phyloP scores from a whole-genome alignment of 2,329 filamentous ascomycete genomes.

The Fusarium begoniae region DNA sequence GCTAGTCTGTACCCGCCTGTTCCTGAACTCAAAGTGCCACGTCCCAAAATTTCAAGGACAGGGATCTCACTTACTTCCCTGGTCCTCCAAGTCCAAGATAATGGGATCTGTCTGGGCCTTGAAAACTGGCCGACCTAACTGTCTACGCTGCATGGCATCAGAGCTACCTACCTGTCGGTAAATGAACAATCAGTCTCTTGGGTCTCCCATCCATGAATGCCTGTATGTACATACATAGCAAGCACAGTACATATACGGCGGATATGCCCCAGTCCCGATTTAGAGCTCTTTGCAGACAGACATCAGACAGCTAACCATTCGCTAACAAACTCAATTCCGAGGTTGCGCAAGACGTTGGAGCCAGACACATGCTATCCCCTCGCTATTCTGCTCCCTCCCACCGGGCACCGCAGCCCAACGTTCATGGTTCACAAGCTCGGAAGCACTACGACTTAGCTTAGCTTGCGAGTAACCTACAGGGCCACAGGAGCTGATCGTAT shows the following conservation, averaged over 20 bases:
- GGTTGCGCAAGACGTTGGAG: not conserved
- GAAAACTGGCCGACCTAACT: conserved; percentile 11
- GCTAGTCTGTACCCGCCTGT: not conserved
- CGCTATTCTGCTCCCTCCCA: not conserved
- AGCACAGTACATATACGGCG: not conserved
- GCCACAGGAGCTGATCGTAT: conserved; percentile 29
- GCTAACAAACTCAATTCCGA: not conserved
- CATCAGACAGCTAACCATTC: not conserved
- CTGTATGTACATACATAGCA: not conserved
- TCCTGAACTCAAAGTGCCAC: conserved; percentile 16
- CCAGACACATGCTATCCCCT: not conserved
- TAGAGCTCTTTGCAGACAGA: not conserved
- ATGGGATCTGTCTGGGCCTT: conserved; percentile 25
- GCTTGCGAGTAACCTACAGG: conserved; percentile 6
- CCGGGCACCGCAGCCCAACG: not conserved
- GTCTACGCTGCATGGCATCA: conserved; percentile 30
- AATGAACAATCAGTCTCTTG: conserved; percentile 24
- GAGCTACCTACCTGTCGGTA: conserved; percentile 35
- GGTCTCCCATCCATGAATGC: not conserved
- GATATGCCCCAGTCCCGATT: not conserved
- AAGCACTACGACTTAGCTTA: conserved; percentile 16
- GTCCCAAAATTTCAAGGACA: conserved; percentile 12
- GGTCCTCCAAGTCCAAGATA: not conserved
- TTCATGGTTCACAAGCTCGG: conserved; percentile 5
- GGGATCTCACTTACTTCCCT: conserved; percentile 10